Conservation (phyloP, 2,329 filamentous ascomycete species). For the Alternaria gansuensis region DNA sequence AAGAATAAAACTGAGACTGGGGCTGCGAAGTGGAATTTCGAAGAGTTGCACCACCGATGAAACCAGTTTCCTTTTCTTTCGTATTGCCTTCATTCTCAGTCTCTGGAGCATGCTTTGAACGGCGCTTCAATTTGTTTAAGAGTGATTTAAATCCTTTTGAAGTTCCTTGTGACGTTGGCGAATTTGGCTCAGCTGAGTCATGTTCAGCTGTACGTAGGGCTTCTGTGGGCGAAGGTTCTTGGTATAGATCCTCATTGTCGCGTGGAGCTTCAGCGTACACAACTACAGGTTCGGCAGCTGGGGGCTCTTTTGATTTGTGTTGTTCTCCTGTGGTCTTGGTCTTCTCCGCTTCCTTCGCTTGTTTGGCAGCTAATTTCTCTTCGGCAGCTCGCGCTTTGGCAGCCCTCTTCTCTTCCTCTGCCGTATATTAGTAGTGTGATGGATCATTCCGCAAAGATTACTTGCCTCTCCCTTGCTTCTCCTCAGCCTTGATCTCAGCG, state of each 20-base stretch:
- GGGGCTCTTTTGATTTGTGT: slow-evolving; percentile 57
- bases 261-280: slow-evolving; percentile 13
- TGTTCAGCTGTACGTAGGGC: slow-evolving; percentile 17
- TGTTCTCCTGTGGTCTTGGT: slow-evolving; percentile 64
- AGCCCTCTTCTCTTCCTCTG: slow-evolving; percentile 64
- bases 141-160: slow-evolving; percentile 51
- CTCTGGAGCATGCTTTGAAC: slow-evolving; percentile 44
- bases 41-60: slow-evolving; percentile 57
- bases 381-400: slow-evolving; percentile 61
- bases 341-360: slow-evolving; percentile 56
- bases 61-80: slow-evolving; percentile 47
- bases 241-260: slow-evolving; percentile 34
- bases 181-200: slow-evolving; percentile 26
- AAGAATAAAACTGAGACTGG: slow-evolving; percentile 25
- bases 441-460: not conserved
- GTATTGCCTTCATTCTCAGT: slow-evolving; percentile 22
- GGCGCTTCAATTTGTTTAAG: slow-evolving; percentile 52
- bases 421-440: slow-evolving; percentile 34
- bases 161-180: slow-evolving; percentile 42
- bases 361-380: slow-evolving; percentile 54
- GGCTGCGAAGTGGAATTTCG: slow-evolving; percentile 35
- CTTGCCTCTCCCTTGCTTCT: slow-evolving; percentile 66
- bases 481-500: slow-evolving; percentile 57
- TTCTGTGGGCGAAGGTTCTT: slow-evolving; percentile 26
- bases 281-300: slow-evolving; percentile 22